Evolutionary conservation across 257 asterid genomes (phyloP).

Genomic region (Asclepias syriaca): DNA sequence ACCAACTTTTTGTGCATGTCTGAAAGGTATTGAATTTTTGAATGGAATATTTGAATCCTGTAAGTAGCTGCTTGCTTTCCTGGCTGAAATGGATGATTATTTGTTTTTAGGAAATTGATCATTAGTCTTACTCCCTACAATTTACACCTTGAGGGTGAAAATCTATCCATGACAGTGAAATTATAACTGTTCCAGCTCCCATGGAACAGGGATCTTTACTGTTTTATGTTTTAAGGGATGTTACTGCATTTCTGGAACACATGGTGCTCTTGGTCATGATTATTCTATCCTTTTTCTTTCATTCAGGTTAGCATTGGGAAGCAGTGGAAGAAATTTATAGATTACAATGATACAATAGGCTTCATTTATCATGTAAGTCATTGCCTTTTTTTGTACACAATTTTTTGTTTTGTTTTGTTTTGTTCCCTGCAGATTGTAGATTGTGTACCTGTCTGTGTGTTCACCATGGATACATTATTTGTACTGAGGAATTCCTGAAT

Average conservation of each 20-base stretch:
- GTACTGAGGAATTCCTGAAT: conserved; percentile 1
- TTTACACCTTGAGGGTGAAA: not conserved
- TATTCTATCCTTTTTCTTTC: conserved; percentile 7
- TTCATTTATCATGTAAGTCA: conserved; percentile 69
- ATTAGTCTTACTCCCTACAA: not conserved
- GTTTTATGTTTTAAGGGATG: not conserved
- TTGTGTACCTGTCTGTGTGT: not conserved
- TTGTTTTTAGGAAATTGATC: not conserved
- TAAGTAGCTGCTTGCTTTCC: not conserved
- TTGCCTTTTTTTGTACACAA: not conserved
- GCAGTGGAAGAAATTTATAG: conserved; percentile 90
- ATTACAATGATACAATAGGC: conserved; percentile 65
- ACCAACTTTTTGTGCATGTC: not conserved
- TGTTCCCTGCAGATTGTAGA: too few species aligned
- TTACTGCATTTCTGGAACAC: not conserved
- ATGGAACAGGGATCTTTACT: not conserved
- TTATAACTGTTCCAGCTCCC: not conserved
- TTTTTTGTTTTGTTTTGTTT: too few species aligned
- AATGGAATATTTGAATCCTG: not conserved
- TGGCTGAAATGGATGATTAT: not conserved
- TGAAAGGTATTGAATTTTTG: not conserved
- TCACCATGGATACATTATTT: not conserved
- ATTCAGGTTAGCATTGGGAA: conserved; percentile 79
- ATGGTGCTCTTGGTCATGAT: not conserved
- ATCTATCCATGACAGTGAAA: not conserved